Conservation (phyloP, 345 rosid genomes). For the Rhizophora mangle region DNA sequence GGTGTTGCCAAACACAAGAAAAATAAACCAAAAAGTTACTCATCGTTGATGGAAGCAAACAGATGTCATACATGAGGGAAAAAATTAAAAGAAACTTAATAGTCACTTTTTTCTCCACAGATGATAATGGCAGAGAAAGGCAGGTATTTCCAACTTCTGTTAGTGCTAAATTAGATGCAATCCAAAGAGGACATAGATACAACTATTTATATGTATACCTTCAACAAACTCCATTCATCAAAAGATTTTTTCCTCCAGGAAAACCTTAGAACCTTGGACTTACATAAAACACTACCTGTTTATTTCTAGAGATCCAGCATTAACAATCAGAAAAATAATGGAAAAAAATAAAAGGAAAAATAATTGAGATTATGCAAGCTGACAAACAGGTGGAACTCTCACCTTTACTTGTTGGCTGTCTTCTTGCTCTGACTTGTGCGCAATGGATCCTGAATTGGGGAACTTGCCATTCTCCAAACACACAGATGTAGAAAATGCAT, state of each 20-base stretch:
- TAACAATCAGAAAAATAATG: background rate
- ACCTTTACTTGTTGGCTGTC: constrained; percentile 21
- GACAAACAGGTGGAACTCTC: constrained; percentile 12
- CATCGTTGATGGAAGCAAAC: background rate
- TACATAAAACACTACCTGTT: background rate
- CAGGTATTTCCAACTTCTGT: too few species aligned
- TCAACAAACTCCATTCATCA: too few species aligned
- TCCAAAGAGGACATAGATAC: background rate
- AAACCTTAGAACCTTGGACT: background rate
- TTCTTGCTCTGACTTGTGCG: constrained; percentile 11
- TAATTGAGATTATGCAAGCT: background rate
- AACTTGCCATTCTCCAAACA: constrained; percentile 20
- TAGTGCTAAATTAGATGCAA: background rate
- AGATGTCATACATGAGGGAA: too few species aligned
- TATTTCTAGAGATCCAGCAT: background rate
- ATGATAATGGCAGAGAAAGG: background rate
- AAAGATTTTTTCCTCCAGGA: too few species aligned
- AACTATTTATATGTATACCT: background rate
- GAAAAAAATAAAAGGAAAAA: background rate
- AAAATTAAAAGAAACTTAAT: background rate
- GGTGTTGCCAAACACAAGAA: too few species aligned
- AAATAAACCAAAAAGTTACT: background rate
- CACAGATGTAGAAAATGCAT: constrained; percentile 29
- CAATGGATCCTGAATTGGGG: constrained; percentile 10
- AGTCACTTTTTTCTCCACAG: background rate